A percentile compares a stretch with the other conserved stretches of the same genome.
phyloP scores from a whole-genome alignment of 805 yeast genomes.

The Candida silvicultrix region DNA sequence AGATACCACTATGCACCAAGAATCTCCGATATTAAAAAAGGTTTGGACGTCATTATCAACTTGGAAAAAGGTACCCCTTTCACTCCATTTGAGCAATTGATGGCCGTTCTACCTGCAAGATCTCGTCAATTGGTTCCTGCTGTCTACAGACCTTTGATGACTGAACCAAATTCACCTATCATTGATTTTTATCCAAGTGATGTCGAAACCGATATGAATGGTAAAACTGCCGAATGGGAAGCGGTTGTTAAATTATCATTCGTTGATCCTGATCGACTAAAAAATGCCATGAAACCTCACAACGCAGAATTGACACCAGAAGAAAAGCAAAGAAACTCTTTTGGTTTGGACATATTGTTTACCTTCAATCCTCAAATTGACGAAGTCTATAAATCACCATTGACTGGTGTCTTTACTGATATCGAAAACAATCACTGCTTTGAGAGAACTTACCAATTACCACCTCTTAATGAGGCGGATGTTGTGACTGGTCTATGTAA shows the following conservation, averaged over 20 bases:
- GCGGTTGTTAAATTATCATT: conserved; percentile 91
- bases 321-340: conserved; percentile 67
- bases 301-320: conserved; percentile 58
- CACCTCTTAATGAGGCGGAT: conserved; percentile 32
- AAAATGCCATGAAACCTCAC: conserved; percentile 64
- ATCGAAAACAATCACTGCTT: conserved; percentile 74
- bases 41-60: conserved; percentile 55
- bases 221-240: conserved; percentile 96
- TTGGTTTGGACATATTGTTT: conserved; percentile 66
- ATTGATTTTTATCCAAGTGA: conserved; percentile 85
- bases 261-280: conserved; percentile 76
- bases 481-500: conserved; percentile 52
- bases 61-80: conserved; percentile 77
- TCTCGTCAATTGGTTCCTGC: conserved; percentile 74
- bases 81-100: conserved; percentile 89
- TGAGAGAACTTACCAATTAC: conserved; percentile 50
- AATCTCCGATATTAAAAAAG: conserved; percentile 77
- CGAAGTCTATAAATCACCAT: conserved; percentile 63
- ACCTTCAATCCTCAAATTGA: conserved; percentile 72
- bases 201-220: conserved; percentile 85
- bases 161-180: conserved; percentile 80
- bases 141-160: conserved; percentile 76
- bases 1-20: conserved; percentile 90
- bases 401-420: conserved; percentile 71
- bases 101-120: conserved; percentile 96